phyloP scores from a whole-genome alignment of 306 rosid genomes.

The Dicorynia guianensis region DNA sequence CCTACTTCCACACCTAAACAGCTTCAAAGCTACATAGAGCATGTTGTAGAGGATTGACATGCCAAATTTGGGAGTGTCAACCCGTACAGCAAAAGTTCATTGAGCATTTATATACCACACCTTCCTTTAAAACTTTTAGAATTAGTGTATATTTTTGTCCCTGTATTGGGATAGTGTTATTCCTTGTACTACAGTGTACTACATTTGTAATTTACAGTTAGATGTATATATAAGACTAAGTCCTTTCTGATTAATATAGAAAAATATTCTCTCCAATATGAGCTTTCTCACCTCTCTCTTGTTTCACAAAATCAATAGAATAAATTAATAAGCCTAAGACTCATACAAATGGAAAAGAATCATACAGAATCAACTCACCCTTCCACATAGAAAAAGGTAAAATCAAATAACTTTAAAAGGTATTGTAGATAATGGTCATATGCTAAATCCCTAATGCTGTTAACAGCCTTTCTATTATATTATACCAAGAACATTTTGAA shows the following conservation, averaged over 20 bases:
- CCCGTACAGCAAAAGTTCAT: not conserved
- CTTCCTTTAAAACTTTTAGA: not conserved
- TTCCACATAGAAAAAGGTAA: conserved; percentile 2
- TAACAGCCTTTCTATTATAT: not conserved
- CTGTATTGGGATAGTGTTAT: no score
- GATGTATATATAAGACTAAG: no score
- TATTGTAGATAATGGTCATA: conserved; percentile 3
- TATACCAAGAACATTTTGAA: not conserved
- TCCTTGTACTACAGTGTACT: no score
- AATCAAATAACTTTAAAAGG: not conserved
- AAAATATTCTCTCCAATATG: no score
- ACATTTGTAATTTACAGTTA: no score
- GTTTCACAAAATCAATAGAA: not conserved
- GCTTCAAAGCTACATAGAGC: conserved; percentile 12
- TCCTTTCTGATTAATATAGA: no score
- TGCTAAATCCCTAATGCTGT: conserved; percentile 2
- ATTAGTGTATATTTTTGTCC: no score
- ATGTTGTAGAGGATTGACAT: conserved; percentile 12
- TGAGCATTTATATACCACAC: conserved; percentile 16
- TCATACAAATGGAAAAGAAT: conserved; percentile 10
- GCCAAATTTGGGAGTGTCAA: conserved; percentile 21
- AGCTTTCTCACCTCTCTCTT: no score
- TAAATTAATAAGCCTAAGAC: conserved; percentile 17
- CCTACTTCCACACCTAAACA: conserved; percentile 30
- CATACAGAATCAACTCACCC: conserved; percentile 15